Base-by-base conservation (phyloP, 225 moss, liverwort and hornwort genomes). In the Antitrichia curtipendula region DNA sequence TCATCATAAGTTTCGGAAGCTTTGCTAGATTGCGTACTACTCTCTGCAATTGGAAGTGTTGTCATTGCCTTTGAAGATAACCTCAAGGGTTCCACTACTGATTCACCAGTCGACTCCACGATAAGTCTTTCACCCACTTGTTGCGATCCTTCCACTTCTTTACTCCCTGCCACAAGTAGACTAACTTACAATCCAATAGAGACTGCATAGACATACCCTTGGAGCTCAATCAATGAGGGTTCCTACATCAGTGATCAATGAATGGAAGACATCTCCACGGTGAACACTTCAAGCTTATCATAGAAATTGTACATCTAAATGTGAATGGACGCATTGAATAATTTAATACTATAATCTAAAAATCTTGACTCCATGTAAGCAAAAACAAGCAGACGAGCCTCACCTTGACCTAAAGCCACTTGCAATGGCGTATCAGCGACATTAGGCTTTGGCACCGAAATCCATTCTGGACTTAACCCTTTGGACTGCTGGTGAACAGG, bases 391-490 rank as follows among this genome's bases (percentile, higher is more conserved):
- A 85, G 8, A 83, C 29, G 19, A 76, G 34, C 16, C 91, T 88
- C 64, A 92, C 92, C 92, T 90, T 89, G 57, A 87, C 54, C 77
- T 88, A 81, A 56, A 86, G 90, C n/a, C 43, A 57, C 82, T 23
- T 87, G 87, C 70, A 47, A 84, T 16, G 62, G 80, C 8, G 49
- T 69, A 62, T 79, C 87, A 58, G 73, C 10, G 16, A 60, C 82
- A 62, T 20, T 82, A 43, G 85, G 85, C 71, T 90, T 91, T 22
- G 90, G 71, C 65, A 93, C 89, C 13, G 89, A 88, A 85, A 91
- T 78, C 93, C 90, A 91, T 60, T 90, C 90, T 52, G 93, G 87
- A 43, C 86, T 61, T 72, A 86, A 73, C 15, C 88, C 83, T 88
- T 87, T 89, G 16, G 91, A 87, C 22, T 88, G 87, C 57, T 83